These are phyloP conservation scores for Exidia glandulosa DNA, from an alignment of 768 basidiomycete species.

Conservation along the genomic window DNA sequence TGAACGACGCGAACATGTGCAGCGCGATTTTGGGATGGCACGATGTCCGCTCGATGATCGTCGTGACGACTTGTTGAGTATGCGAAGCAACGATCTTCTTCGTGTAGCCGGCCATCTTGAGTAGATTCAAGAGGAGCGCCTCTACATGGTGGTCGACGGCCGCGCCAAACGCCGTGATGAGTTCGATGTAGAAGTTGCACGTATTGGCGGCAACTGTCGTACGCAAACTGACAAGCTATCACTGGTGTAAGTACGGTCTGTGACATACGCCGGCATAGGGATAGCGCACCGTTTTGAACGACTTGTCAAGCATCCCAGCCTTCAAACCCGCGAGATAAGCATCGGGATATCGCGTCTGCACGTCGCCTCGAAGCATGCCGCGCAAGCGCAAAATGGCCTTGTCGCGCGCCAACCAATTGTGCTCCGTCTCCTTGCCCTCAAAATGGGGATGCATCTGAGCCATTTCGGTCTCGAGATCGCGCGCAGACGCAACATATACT, in stretches of 20 bases:
- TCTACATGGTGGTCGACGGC: constrained; percentile 77
- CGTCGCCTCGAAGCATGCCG: constrained; percentile 84
- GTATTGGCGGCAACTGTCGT: constrained; percentile 82
- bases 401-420: constrained; percentile 87
- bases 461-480: constrained; percentile 83
- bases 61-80: constrained; percentile 60
- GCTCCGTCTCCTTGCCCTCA: constrained; percentile 96
- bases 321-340: constrained; percentile 66
- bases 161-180: constrained; percentile 53
- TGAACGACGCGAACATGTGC: constrained; percentile 51
- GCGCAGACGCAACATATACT: constrained; percentile 72
- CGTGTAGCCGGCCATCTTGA: constrained; percentile 81
- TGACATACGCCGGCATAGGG: background rate
- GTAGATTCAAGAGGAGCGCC: constrained; percentile 55
- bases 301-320: constrained; percentile 67
- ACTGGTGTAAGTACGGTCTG: background rate
- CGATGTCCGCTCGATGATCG: constrained; percentile 60
- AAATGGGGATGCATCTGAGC: constrained; percentile 66
- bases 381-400: constrained; percentile 64
- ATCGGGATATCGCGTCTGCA: constrained; percentile 61
- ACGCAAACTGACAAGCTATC: constrained; percentile 73
- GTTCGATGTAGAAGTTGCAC: constrained; percentile 64
- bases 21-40: constrained; percentile 59
- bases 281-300: constrained; percentile 66
- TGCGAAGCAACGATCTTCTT: constrained; percentile 87